A percentile compares a stretch with the other conserved stretches of the same genome.
These are phyloP conservation scores for Ceratobasidium sp. DNA, from an alignment of 1,284 basidiomycete genomes.

Conservation along the genomic window DNA sequence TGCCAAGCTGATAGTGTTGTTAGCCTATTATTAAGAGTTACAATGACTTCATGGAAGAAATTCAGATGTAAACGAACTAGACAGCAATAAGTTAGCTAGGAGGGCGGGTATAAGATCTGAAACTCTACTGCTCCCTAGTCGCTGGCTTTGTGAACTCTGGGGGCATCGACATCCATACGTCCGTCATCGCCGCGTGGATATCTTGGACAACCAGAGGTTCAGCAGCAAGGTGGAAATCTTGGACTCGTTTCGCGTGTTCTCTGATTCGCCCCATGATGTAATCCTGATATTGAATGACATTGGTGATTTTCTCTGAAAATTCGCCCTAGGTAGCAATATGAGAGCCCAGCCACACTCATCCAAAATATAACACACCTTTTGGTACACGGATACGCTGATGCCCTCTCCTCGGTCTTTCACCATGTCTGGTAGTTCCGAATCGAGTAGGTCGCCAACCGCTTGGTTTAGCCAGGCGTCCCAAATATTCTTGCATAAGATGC, in stretches of 20 bases:
- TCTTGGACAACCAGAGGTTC: constrained; percentile 2
- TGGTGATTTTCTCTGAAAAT: no score
- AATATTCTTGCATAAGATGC: neutral
- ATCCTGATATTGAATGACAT: neutral
- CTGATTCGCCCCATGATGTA: neutral
- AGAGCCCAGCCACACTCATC: no score
- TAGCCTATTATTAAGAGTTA: no score
- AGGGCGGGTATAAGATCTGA: no score
- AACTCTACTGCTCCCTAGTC: no score
- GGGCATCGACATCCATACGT: constrained; percentile 9
- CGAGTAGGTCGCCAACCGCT: neutral
- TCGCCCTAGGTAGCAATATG: no score
- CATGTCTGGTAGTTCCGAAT: neutral
- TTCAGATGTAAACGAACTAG: no score
- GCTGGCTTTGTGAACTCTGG: neutral
- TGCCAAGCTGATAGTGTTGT: no score
- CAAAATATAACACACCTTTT: no score
- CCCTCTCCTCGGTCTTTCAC: neutral
- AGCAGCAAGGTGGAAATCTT: neutral
- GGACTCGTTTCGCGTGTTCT: neutral
- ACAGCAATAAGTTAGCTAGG: no score
- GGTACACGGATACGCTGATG: no score
- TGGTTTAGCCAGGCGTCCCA: constrained; percentile 23
- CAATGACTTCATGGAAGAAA: no score
- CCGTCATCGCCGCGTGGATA: neutral